A percentile compares a stretch with the other conserved stretches of the same genome.
phyloP scores from a whole-genome alignment of 1,139 yeast species.

The Geotrichum candidum region DNA sequence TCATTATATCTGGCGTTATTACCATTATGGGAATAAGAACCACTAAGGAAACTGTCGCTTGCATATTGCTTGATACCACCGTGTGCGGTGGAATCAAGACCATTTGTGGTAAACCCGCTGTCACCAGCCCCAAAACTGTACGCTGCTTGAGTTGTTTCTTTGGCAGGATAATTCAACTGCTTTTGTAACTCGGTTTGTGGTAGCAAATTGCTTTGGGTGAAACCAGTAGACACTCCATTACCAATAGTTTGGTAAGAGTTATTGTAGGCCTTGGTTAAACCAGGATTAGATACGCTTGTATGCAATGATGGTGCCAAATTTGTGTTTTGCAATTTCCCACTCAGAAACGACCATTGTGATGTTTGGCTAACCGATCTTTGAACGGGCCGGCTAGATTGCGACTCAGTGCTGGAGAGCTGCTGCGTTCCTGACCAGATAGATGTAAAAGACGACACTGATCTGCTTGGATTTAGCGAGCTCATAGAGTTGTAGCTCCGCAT shows the following conservation, averaged over 20 bases:
- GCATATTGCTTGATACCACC: background rate
- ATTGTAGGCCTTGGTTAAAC: background rate
- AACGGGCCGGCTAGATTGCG: background rate
- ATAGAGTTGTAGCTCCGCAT: background rate
- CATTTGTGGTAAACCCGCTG: background rate
- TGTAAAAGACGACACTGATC: background rate
- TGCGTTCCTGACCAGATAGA: background rate
- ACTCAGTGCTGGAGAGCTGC: background rate
- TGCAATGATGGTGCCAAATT: background rate
- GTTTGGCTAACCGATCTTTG: background rate
- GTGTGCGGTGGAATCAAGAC: background rate
- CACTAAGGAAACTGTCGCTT: background rate
- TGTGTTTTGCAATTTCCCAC: background rate
- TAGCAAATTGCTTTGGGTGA: background rate
- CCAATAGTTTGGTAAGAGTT: background rate
- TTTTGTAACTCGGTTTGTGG: background rate
- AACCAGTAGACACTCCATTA: background rate
- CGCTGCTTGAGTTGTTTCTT: background rate
- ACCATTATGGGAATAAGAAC: no score
- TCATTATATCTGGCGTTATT: background rate
- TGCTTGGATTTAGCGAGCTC: background rate
- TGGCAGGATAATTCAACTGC: background rate
- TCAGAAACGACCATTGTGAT: background rate
- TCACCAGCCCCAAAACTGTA: background rate
- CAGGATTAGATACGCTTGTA: background rate